phyloP scores from a whole-genome alignment of 2,329 filamentous ascomycete species.

The Samsoniella hepiali region DNA sequence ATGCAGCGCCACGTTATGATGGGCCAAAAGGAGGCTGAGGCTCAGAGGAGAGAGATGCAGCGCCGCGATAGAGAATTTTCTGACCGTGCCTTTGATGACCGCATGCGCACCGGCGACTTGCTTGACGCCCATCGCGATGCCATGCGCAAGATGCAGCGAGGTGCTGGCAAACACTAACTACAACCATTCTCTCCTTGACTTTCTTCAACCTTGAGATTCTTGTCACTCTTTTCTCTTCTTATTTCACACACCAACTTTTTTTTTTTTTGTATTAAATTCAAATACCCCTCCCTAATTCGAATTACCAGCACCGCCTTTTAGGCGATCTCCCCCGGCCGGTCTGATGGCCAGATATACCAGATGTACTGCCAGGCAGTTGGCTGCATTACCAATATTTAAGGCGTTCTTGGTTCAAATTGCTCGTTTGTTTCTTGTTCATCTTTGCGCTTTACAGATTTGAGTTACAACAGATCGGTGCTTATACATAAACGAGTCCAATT shows the following conservation, averaged over 20 bases:
- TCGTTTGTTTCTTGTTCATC: not conserved
- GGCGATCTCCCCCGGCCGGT: not conserved
- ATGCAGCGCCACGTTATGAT: slow-evolving; percentile 55
- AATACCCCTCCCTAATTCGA: not conserved
- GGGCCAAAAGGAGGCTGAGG: slow-evolving; percentile 60
- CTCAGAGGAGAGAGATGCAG: slow-evolving; percentile 57
- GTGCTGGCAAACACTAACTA: slow-evolving; percentile 29
- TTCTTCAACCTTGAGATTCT: not conserved
- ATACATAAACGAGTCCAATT: not conserved
- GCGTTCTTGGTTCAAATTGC: not conserved
- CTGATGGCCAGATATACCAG: not conserved
- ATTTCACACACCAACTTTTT: not conserved
- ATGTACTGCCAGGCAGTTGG: not conserved
- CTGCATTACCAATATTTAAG: not conserved
- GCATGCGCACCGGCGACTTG: slow-evolving; percentile 74
- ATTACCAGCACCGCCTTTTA: not conserved
- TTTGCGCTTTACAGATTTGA: not conserved
- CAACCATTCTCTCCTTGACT: not conserved
- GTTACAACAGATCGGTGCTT: not conserved
- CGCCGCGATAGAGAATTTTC: slow-evolving; percentile 54
- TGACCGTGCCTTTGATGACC: slow-evolving; percentile 65
- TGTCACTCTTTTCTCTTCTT: not conserved
- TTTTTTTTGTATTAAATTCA: not conserved
- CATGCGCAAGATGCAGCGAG: slow-evolving; percentile 71
- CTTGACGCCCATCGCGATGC: slow-evolving; percentile 74